Percentiles rank a stretch among this genome's conserved stretches.
Conservation (phyloP, 441 rosid genomes). For the Gossypium aridum region DNA sequence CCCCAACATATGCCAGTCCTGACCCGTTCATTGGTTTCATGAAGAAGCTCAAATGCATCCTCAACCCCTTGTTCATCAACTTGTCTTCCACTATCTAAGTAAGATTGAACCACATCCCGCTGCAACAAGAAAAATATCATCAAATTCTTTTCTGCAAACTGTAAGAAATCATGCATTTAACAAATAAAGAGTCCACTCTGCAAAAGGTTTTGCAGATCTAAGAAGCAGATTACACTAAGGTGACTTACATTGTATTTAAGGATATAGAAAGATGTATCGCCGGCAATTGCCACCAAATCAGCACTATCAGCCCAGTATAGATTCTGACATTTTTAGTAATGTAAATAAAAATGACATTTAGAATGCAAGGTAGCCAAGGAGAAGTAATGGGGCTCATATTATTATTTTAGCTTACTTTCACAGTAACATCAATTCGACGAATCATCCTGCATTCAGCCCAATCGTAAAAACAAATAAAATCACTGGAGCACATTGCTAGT, state of each 20-base stretch:
- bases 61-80: constrained; percentile 96
- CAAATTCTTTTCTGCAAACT: constrained; percentile 15
- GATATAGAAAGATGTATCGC: constrained; percentile 94
- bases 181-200: not conserved
- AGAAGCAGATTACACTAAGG: not conserved
- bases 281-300: constrained; percentile 94
- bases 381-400: constrained; percentile 11
- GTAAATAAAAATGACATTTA: constrained; percentile 14
- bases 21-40: constrained; percentile 94
- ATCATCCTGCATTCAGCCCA: constrained; percentile 98
- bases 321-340: constrained; percentile 48
- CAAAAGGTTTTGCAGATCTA: constrained; percentile 7
- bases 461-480: constrained; percentile 95
- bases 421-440: constrained; percentile 90
- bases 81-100: constrained; percentile 75
- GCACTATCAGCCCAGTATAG: constrained; percentile 99
- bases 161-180: not conserved
- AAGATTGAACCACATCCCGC: constrained; percentile 87
- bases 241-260: constrained; percentile 82
- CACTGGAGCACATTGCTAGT: constrained; percentile 95
- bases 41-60: constrained; percentile 98
- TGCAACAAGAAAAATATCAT: constrained; percentile 30
- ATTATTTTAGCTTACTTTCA: constrained; percentile 60
- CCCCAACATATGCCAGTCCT: constrained; percentile 97
- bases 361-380: constrained; percentile 12